Percentiles rank a stretch among this genome's conserved stretches.
These are phyloP conservation scores for Penicillium robsamsonii DNA, from an alignment of 495 filamentous ascomycete species.

Conservation along the genomic window DNA sequence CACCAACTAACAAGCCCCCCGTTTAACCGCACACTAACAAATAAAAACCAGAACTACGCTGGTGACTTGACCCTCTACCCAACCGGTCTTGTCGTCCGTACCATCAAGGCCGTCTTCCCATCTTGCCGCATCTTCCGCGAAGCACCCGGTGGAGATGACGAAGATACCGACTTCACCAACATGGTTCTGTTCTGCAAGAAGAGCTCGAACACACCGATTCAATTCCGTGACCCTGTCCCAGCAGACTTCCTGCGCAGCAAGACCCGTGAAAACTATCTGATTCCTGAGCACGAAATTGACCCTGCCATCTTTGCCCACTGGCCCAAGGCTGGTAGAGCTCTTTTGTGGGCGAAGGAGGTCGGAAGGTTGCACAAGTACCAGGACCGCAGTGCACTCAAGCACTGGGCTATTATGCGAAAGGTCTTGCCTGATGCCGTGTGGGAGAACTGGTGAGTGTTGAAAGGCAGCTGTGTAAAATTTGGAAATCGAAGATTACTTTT, in stretches of 20 bases:
- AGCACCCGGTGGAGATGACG: conserved; percentile 40
- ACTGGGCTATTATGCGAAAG: conserved; percentile 88
- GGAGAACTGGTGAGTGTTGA: conserved; percentile 72
- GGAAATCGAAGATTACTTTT: not conserved
- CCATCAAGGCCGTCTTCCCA: conserved; percentile 70
- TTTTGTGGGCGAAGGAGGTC: conserved; percentile 42
- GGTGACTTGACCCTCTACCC: conserved; percentile 77
- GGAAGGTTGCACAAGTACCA: conserved; percentile 66
- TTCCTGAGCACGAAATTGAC: conserved; percentile 72
- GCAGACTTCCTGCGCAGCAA: conserved; percentile 71
- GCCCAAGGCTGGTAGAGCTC: conserved; percentile 28
- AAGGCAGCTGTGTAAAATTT: not conserved
- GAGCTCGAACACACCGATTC: conserved; percentile 40
- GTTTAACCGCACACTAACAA: not conserved
- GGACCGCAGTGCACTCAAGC: conserved; percentile 68
- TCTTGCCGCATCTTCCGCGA: conserved; percentile 84
- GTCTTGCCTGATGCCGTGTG: conserved; percentile 78
- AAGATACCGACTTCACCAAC: conserved; percentile 76
- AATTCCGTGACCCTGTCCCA: conserved; percentile 64
- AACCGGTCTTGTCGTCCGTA: conserved; percentile 67
- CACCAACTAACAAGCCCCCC: not conserved
- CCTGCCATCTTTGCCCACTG: conserved; percentile 45
- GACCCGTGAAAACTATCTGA: conserved; percentile 63
- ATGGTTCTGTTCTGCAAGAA: conserved; percentile 68
- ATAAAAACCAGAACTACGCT: conserved; percentile 77